Evolutionary conservation across 1,139 yeast species (phyloP), one percentile per base, ranked within the genome.

Genomic region (Blastobotrys niveus): DNA sequence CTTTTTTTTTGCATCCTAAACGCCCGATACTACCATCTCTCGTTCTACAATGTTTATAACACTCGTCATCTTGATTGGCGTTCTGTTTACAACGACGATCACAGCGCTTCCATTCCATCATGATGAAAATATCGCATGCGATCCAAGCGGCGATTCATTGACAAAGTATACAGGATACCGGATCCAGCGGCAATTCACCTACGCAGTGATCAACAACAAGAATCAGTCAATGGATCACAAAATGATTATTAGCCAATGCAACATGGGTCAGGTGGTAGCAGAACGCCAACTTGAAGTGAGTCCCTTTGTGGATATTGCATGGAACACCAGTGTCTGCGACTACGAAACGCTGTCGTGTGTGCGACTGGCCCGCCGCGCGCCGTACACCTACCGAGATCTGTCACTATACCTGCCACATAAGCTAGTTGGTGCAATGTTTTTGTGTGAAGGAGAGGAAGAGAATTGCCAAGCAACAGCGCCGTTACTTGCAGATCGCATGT

Each of bases 201-300:
- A 14, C 6, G 22, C 33, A 12, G 32, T 26, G 5, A 32, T 35
- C n/a, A 8, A 32, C 31, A n/a, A 29, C 21, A 17, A 20, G 20
- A 14, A 27, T 12, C 22, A 3, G 9, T 20, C 42, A 5, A 18
- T 21, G 17, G 27, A 31, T 19, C 47, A 34, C 25, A 18, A 33
- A 10, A 44, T 36, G 38, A 27, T 44, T 7, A 35, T 44, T 18
- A 33, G 32, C 10, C 43, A 34, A n/a, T 44, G 47, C 41, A 30
- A 14, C 25, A 15, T 34, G 32, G 47, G 47, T 14, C 30, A 35
- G 10, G 22, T 40, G 14, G 19, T 34, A 5, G 22, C 14, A 17
- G 43, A 44, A 18, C 24, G 25, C 10, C 21, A 25, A 18, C 20
- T 24, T 15, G 14, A 22, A 19, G 24, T 36, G 12, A 34, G 21